Percentiles rank a stretch among this genome's conserved stretches.
These are phyloP conservation scores for Backusella mclennaniae DNA, from an alignment of 192 early-diverging fungal species.

Conservation along the genomic window DNA sequence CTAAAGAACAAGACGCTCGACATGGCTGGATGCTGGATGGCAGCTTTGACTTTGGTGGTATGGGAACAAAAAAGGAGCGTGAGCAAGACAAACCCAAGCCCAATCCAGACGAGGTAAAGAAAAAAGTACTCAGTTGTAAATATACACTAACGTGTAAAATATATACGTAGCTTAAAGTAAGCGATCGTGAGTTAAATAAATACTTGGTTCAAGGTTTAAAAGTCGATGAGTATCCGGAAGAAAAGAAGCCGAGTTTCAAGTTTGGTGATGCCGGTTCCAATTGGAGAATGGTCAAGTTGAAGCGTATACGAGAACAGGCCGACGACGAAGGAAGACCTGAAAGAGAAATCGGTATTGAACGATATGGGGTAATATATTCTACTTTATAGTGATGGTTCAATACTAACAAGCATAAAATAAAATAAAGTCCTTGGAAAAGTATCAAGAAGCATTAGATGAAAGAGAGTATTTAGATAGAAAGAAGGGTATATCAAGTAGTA, in stretches of 20 bases:
- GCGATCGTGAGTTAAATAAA: slow-evolving; percentile 42
- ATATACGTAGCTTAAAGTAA: slow-evolving; percentile 34
- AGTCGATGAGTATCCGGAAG: slow-evolving; percentile 37
- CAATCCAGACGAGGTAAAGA: slow-evolving; percentile 41
- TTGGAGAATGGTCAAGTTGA: slow-evolving; percentile 84
- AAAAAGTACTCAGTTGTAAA: background rate
- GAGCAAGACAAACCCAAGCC: slow-evolving; percentile 40
- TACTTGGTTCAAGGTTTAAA: slow-evolving; percentile 40
- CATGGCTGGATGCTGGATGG: slow-evolving; percentile 40
- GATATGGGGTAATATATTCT: slow-evolving; percentile 59
- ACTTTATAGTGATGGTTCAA: background rate
- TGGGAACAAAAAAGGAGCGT: slow-evolving; percentile 39
- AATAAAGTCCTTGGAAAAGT: slow-evolving; percentile 60
- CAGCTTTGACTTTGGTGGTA: slow-evolving; percentile 38
- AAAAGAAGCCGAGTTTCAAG: slow-evolving; percentile 41
- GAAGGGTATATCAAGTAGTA: slow-evolving; percentile 11
- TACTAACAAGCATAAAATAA: background rate
- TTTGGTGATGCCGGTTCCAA: slow-evolving; percentile 56
- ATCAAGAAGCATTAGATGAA: slow-evolving; percentile 63
- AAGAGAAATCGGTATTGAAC: slow-evolving; percentile 67
- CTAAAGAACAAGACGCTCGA: slow-evolving; percentile 9
- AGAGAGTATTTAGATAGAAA: slow-evolving; percentile 57
- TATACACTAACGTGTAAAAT: background rate
- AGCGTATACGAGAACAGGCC: slow-evolving; percentile 63
- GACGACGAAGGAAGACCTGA: slow-evolving; percentile 60